These are phyloP conservation scores for Anisodus acutangulus DNA, from an alignment of 257 asterid species.

Conservation along the genomic window DNA sequence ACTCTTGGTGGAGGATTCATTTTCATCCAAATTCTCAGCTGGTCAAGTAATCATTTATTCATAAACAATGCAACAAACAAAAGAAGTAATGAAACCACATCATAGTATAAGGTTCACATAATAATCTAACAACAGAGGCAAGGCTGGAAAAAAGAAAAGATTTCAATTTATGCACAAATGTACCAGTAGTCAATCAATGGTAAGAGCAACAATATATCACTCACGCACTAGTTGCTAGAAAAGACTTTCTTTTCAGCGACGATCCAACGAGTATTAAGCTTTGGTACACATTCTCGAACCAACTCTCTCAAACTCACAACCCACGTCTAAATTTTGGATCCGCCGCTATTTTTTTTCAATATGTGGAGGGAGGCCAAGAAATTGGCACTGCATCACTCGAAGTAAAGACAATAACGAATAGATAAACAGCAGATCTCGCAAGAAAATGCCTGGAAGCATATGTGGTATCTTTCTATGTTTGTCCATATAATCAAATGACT, in stretches of 20 bases:
- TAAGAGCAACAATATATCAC: slow-evolving; percentile 18
- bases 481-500: slow-evolving; percentile 1
- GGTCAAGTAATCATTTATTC: neutral
- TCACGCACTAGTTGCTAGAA: neutral
- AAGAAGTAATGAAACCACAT: neutral
- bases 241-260: neutral
- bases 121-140: neutral
- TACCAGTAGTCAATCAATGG: neutral
- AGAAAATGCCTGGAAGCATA: neutral
- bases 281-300: neutral
- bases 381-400: neutral
- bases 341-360: neutral
- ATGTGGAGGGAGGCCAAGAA: neutral
- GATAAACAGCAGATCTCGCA: slow-evolving; percentile 7
- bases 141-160: neutral
- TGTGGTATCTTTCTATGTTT: neutral
- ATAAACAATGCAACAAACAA: neutral
- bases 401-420: neutral
- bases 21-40: neutral
- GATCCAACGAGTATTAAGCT: neutral
- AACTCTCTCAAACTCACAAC: neutral
- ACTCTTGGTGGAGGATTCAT: neutral
- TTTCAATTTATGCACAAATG: neutral
- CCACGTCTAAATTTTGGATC: slow-evolving; percentile 3
- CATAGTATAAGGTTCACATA: neutral